Evolutionary conservation across 2,329 filamentous ascomycete species (phyloP).

Genomic region (Pyrenophora seminiperda): DNA sequence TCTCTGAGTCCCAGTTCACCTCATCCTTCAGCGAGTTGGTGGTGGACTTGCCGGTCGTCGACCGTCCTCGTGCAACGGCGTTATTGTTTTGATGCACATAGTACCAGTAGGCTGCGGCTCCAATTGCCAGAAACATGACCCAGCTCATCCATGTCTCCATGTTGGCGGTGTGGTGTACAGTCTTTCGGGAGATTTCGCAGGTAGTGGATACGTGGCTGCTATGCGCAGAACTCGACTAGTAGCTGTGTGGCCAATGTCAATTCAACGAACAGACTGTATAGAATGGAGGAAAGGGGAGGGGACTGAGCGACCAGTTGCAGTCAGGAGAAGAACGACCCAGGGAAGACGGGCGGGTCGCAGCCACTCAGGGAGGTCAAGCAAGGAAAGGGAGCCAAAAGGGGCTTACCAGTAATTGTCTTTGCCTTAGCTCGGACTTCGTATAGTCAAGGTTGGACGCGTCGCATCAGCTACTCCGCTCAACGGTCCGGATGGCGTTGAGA

Average conservation of each 20-base stretch:
- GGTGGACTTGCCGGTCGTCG: slow-evolving; percentile 31
- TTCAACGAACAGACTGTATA: background rate
- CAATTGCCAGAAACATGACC: slow-evolving; percentile 39
- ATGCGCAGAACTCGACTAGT: background rate
- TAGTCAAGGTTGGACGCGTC: slow-evolving; percentile 10
- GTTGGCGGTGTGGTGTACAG: slow-evolving; percentile 10
- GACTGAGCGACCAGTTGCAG: background rate
- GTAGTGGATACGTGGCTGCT: slow-evolving; percentile 5
- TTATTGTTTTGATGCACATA: slow-evolving; percentile 32
- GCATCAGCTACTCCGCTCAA: slow-evolving; percentile 16
- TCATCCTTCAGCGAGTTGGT: slow-evolving; percentile 29
- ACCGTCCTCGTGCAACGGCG: slow-evolving; percentile 34
- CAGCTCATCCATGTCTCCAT: slow-evolving; percentile 46
- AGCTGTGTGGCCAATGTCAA: slow-evolving; percentile 1
- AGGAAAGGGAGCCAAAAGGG: slow-evolving; percentile 15
- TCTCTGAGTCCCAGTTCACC: slow-evolving; percentile 38
- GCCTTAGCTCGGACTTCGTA: slow-evolving; percentile 13
- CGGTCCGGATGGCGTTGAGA: slow-evolving; percentile 15
- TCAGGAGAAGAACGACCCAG: background rate
- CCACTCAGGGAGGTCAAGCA: slow-evolving; percentile 16
- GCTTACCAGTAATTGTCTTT: slow-evolving; percentile 14
- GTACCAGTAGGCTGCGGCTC: slow-evolving; percentile 37
- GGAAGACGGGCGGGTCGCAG: slow-evolving; percentile 10
- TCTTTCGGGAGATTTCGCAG: background rate
- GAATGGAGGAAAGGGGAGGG: background rate